Percentiles rank a stretch among this genome's conserved stretches.
Conservation (phyloP, 495 filamentous ascomycete species). For the Aspergillus bridgeri region DNA sequence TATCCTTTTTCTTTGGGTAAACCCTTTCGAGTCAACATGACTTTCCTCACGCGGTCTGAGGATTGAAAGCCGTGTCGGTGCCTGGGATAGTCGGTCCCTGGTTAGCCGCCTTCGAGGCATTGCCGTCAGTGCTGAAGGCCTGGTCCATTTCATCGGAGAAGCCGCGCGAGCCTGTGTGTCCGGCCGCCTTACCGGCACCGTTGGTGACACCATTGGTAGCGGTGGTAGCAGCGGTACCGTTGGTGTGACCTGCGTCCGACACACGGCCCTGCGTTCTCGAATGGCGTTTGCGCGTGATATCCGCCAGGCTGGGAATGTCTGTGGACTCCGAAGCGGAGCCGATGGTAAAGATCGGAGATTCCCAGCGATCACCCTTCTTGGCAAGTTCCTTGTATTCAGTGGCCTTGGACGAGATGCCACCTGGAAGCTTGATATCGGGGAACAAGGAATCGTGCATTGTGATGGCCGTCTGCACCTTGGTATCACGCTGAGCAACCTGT, state of each 20-base stretch:
- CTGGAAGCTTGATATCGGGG: conserved; percentile 80
- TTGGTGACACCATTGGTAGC: not conserved
- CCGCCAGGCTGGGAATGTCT: conserved; percentile 61
- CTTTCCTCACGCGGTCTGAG: conserved; percentile 21
- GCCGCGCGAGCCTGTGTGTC: conserved; percentile 28
- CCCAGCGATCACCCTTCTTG: conserved; percentile 86
- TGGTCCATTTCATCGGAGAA: conserved; percentile 56
- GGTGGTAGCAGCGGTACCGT: no score
- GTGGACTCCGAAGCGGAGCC: conserved; percentile 70
- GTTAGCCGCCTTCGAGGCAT: conserved; percentile 7
- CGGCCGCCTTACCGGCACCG: not conserved
- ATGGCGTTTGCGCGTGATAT: conserved; percentile 67
- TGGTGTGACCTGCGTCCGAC: conserved; percentile 11
- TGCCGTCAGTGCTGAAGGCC: conserved; percentile 40
- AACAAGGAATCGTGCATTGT: conserved; percentile 91
- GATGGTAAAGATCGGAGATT: conserved; percentile 89
- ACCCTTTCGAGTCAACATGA: not conserved
- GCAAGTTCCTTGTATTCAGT: conserved; percentile 91
- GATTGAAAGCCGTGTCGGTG: conserved; percentile 22
- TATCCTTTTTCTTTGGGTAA: not conserved
- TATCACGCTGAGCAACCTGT: conserved; percentile 55
- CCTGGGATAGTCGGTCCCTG: conserved; percentile 18
- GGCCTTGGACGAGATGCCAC: conserved; percentile 89
- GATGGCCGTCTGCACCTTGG: conserved; percentile 70
- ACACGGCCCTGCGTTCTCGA: conserved; percentile 26